phyloP scores from a whole-genome alignment of 768 basidiomycete genomes.

The Tephrocybe sp. region DNA sequence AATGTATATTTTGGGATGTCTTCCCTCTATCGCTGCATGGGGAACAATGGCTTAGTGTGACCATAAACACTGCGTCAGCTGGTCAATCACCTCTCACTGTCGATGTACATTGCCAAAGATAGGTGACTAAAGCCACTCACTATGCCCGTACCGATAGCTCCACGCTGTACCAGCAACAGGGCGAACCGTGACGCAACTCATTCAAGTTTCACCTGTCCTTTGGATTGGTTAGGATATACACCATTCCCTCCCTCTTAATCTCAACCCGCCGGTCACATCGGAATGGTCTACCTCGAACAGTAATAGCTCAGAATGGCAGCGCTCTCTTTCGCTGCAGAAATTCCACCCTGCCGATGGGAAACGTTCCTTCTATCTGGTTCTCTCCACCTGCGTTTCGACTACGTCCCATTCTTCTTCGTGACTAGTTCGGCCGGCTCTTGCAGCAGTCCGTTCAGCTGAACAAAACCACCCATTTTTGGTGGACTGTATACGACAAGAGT shows the following conservation, averaged over 20 bases:
- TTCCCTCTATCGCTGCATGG: neutral
- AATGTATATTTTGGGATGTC: neutral
- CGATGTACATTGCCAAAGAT: neutral
- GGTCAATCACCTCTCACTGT: neutral
- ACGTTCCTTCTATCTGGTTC: too few relatives aligned
- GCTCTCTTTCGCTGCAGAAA: neutral
- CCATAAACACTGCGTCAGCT: neutral
- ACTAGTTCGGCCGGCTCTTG: neutral
- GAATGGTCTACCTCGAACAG: neutral
- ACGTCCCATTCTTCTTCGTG: neutral
- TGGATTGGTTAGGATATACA: neutral
- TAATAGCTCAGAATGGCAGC: neutral
- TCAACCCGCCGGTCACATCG: conserved; percentile 2
- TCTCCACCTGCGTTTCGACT: neutral
- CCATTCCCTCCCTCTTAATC: neutral
- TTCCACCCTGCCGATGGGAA: neutral
- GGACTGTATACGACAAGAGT: too few relatives aligned
- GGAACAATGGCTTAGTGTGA: neutral
- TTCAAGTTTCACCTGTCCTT: neutral
- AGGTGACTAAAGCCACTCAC: neutral
- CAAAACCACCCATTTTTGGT: too few relatives aligned
- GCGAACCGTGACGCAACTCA: neutral
- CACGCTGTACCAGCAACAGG: neutral
- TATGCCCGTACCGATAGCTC: neutral
- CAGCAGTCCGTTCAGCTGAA: neutral